phyloP scores from a whole-genome alignment of 2,329 filamentous ascomycete species.

The Paracorniculantispora psalliotae region DNA sequence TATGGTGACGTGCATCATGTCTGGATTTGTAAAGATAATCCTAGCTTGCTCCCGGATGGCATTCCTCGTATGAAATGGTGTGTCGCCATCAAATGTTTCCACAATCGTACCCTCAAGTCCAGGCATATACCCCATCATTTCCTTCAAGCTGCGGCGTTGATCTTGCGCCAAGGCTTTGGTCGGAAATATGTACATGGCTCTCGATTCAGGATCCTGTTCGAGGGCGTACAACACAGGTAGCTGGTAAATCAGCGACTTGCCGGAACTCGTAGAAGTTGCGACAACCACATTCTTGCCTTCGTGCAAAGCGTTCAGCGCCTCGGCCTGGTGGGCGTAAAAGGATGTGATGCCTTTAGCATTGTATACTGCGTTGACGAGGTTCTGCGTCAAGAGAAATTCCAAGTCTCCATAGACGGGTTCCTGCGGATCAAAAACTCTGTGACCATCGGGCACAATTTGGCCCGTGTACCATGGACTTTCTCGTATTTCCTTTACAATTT shows the following conservation, averaged over 20 bases:
- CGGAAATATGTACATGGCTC: constrained; percentile 97
- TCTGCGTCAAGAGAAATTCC: constrained; percentile 80
- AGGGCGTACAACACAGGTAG: constrained; percentile 84
- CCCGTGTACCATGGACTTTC: constrained; percentile 80
- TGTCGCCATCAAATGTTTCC: constrained; percentile 95
- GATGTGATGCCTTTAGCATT: constrained; percentile 82
- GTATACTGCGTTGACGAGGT: constrained; percentile 91
- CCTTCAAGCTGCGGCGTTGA: constrained; percentile 81
- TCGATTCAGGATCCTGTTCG: constrained; percentile 68
- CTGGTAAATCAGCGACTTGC: constrained; percentile 97
- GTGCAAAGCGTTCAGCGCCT: constrained; percentile 84
- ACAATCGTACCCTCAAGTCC: constrained; percentile 71
- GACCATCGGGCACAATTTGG: constrained; percentile 90
- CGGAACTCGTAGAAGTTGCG: constrained; percentile 90
- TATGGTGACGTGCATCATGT: constrained; percentile 95
- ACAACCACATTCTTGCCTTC: constrained; percentile 84
- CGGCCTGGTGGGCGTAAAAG: constrained; percentile 86
- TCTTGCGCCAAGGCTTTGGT: constrained; percentile 96
- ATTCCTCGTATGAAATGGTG: constrained; percentile 73
- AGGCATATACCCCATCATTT: constrained; percentile 76
- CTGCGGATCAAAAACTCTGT: constrained; percentile 85
- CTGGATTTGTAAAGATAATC: constrained; percentile 95
- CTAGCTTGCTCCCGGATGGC: constrained; percentile 79
- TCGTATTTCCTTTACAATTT: constrained; percentile 82
- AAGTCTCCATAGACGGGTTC: constrained; percentile 77